Conservation (phyloP, 148 eudicot species). For the Tetragonia tetragonoides region DNA sequence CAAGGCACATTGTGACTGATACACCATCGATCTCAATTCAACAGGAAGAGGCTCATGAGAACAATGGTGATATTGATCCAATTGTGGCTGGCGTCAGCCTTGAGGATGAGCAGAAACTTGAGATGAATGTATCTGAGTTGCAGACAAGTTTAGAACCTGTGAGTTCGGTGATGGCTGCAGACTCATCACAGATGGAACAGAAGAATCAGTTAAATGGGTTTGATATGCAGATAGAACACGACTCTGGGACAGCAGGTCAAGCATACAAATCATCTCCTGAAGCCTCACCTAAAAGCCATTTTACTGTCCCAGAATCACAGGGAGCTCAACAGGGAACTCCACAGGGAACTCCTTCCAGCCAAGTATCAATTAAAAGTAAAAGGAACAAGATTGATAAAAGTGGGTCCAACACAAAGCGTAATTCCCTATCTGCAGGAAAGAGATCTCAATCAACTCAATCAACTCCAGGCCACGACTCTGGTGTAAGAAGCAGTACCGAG, state of each 20-base stretch:
- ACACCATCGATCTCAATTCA: constrained; percentile 26
- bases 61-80: constrained; percentile 21
- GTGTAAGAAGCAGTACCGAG: constrained; percentile 57
- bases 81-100: constrained; percentile 29
- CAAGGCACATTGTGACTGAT: constrained; percentile 20
- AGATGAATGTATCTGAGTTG: constrained; percentile 28
- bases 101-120: constrained; percentile 35
- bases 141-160: constrained; percentile 23
- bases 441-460: constrained; percentile 45
- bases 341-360: constrained; percentile 69
- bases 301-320: constrained; percentile 56
- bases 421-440: constrained; percentile 53
- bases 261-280: constrained; percentile 42
- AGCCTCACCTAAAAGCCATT: constrained; percentile 65
- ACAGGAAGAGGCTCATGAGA: constrained; percentile 34
- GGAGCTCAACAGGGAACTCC: not conserved
- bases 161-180: constrained; percentile 19
- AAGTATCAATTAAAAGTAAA: constrained; percentile 59
- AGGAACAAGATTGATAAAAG: constrained; percentile 50
- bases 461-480: constrained; percentile 46
- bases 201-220: constrained; percentile 31
- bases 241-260: constrained; percentile 30
- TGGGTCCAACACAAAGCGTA: constrained; percentile 43
- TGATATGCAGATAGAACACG: constrained; percentile 25
- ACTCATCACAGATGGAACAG: constrained; percentile 31